phyloP scores from a whole-genome alignment of 495 filamentous ascomycete genomes.

The Chaetomidium leptoderma region DNA sequence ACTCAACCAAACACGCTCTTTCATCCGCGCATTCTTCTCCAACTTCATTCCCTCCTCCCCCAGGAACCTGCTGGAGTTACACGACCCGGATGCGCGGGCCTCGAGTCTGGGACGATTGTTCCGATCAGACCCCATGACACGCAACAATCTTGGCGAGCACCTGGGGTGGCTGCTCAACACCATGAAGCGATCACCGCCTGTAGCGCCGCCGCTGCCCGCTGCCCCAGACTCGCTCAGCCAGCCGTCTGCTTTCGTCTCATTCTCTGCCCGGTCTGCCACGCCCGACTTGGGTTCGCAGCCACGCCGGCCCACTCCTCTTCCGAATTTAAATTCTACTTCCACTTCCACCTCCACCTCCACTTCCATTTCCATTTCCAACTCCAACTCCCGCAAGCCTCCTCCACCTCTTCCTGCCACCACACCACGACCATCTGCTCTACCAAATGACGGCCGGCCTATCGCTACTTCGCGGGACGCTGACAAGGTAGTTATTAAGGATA shows the following conservation, averaged over 20 bases:
- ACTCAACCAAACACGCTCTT: constrained; percentile 20
- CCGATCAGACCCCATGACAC: constrained; percentile 54
- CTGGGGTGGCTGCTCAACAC: constrained; percentile 31
- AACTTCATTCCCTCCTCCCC: not conserved
- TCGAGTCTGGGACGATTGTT: constrained; percentile 32
- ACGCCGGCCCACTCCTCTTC: not conserved
- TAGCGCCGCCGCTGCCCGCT: constrained; percentile 30
- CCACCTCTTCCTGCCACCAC: not conserved
- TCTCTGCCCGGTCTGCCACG: constrained; percentile 3
- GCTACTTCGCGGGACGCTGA: not conserved
- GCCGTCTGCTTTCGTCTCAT: constrained; percentile 10
- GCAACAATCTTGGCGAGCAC: constrained; percentile 38
- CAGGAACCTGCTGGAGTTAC: constrained; percentile 17
- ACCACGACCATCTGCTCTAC: not conserved
- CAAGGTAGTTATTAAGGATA: not conserved
- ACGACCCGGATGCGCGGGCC: constrained; percentile 29
- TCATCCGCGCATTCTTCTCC: not conserved
- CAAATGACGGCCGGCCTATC: not conserved
- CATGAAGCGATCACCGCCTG: constrained; percentile 32
- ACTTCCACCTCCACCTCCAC: not conserved
- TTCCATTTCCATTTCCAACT: not conserved
- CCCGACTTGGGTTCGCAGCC: not conserved
- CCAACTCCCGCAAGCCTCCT: not conserved
- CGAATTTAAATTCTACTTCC: not conserved
- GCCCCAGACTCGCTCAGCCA: constrained; percentile 22